Evolutionary conservation across 78 protist genomes (phyloP).

Genomic region (Guillardia theta): DNA sequence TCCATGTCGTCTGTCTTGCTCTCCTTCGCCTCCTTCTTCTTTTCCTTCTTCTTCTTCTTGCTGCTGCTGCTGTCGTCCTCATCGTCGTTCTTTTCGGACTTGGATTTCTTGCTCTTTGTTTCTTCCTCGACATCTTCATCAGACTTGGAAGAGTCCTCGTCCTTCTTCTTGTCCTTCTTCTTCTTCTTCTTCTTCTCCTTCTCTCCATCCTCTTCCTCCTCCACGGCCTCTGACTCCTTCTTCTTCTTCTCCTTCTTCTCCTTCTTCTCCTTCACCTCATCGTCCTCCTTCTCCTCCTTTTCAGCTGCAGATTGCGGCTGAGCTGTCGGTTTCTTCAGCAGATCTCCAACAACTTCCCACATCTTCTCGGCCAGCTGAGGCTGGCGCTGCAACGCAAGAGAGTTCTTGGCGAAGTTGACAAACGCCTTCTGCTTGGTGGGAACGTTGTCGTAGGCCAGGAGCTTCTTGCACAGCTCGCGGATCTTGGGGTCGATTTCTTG

Average conservation of each 20-base stretch:
- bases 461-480: neutral
- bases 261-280: neutral
- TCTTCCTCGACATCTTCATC: neutral
- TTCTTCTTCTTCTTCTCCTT: neutral
- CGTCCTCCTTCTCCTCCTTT: neutral
- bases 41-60: neutral
- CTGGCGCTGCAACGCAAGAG: slow-evolving; percentile 8
- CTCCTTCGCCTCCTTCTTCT: neutral
- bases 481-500: neutral
- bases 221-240: neutral
- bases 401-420: neutral
- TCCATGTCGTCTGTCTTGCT: too few relatives aligned
- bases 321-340: neutral
- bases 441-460: neutral
- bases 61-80: neutral
- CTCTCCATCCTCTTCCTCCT: neutral
- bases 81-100: neutral
- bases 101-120: neutral
- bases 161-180: neutral
- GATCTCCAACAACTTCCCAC: neutral
- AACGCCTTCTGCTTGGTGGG: slow-evolving; percentile 23
- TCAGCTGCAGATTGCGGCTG: neutral
- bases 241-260: neutral
- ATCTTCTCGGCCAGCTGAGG: slow-evolving; percentile 10
- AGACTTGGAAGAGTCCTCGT: neutral